phyloP scores from a whole-genome alignment of 805 yeast species.

The Wickerhamomyces alni region DNA sequence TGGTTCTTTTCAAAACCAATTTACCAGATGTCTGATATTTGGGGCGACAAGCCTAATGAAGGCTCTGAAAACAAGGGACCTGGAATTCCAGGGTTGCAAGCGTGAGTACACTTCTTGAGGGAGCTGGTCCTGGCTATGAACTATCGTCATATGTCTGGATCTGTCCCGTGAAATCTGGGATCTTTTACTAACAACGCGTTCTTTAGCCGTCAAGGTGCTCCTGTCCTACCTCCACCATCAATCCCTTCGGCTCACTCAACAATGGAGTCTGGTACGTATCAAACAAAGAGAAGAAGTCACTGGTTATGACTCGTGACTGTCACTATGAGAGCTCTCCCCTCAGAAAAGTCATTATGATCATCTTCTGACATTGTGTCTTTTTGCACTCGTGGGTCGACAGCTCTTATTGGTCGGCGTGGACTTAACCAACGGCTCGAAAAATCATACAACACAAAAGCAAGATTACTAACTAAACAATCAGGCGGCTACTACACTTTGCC shows the following conservation, averaged over 20 bases:
- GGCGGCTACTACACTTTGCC: slow-evolving; percentile 20
- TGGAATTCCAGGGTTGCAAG: slow-evolving; percentile 23
- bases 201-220: slow-evolving; percentile 49
- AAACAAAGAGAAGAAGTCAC: no score
- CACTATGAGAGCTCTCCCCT: no score
- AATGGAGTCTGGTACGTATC: slow-evolving; percentile 22
- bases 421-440: background rate
- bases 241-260: slow-evolving; percentile 17
- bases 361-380: no score
- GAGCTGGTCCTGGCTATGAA: no score
- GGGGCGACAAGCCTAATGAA: slow-evolving; percentile 21
- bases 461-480: background rate
- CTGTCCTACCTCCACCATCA: slow-evolving; percentile 57
- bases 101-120: no score
- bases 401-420: background rate
- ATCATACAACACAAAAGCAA: background rate
- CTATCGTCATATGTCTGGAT: background rate
- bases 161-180: background rate
- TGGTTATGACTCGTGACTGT: no score
- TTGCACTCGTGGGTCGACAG: no score
- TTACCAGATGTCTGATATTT: slow-evolving; percentile 19
- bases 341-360: no score
- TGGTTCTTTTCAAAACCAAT: no score
- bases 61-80: slow-evolving; percentile 20
- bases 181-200: slow-evolving; percentile 5